Conservation (phyloP, 805 yeast genomes). For the Kluyveromyces wickerhamii region DNA sequence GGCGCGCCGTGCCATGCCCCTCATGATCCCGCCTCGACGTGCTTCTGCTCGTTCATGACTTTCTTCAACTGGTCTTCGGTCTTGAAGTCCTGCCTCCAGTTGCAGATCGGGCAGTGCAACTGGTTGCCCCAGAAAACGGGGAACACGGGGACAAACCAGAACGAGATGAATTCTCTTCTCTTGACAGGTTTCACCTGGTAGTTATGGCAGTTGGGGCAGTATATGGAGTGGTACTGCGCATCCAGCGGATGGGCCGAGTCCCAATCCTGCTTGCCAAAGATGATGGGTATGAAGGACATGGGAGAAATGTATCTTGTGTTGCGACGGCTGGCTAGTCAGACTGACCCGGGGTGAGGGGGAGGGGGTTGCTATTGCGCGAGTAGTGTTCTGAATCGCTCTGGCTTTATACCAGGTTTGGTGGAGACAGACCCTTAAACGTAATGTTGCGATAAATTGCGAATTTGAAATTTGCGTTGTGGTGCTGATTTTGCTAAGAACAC, state of each 20-base stretch:
- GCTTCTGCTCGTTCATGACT: conserved; percentile 16
- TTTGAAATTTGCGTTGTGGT: too few relatives aligned
- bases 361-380: too few relatives aligned
- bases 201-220: conserved; percentile 55
- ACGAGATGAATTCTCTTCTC: conserved; percentile 43
- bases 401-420: too few relatives aligned
- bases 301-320: too few relatives aligned
- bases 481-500: too few relatives aligned
- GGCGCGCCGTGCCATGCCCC: too few relatives aligned
- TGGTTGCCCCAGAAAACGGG: conserved; percentile 48
- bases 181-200: conserved; percentile 44
- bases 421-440: too few relatives aligned
- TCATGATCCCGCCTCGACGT: conserved; percentile 7
- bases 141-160: conserved; percentile 47
- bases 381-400: too few relatives aligned
- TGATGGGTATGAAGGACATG: conserved; percentile 25
- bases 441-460: too few relatives aligned
- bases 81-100: conserved; percentile 37
- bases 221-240: conserved; percentile 23
- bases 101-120: conserved; percentile 43
- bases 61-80: conserved; percentile 26
- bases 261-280: conserved; percentile 31
- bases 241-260: conserved; percentile 25
- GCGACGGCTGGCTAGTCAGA: too few relatives aligned
- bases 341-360: too few relatives aligned